These are phyloP conservation scores for Blastobotrys apis DNA, from an alignment of 1,139 yeast genomes.

Conservation along the genomic window DNA sequence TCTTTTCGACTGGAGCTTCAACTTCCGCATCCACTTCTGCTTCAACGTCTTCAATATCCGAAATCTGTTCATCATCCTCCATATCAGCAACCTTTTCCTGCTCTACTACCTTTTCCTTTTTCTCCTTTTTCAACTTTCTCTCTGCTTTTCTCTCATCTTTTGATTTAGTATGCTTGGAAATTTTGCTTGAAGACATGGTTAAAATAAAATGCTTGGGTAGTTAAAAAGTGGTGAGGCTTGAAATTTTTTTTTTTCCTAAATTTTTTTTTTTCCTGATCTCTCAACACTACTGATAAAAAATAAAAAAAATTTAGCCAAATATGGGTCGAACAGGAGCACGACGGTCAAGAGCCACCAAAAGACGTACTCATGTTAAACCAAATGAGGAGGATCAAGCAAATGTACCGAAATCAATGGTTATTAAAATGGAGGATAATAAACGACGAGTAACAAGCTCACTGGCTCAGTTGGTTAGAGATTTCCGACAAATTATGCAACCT, in stretches of 20 bases:
- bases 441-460: conserved; percentile 70
- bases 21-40: conserved; percentile 6
- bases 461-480: conserved; percentile 78
- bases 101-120: conserved; percentile 1
- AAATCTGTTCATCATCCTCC: conserved; percentile 4
- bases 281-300: background rate
- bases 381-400: conserved; percentile 64
- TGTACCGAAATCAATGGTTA: conserved; percentile 90
- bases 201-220: too few relatives aligned
- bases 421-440: conserved; percentile 70
- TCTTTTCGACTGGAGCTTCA: conserved; percentile 17
- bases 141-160: conserved; percentile 6
- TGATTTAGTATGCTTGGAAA: conserved; percentile 9
- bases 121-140: conserved; percentile 2
- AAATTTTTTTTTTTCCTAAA: background rate
- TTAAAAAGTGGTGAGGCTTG: too few relatives aligned
- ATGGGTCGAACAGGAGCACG: conserved; percentile 19
- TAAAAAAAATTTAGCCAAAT: too few relatives aligned
- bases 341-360: conserved; percentile 43
- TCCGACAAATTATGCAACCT: conserved; percentile 91
- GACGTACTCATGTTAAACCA: conserved; percentile 75
- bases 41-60: conserved; percentile 16
- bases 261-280: background rate
- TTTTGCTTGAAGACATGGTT: conserved; percentile 9
- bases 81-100: background rate